Conservation (phyloP, 352 stramenopile genomes). For the Phytophthora sp. region DNA sequence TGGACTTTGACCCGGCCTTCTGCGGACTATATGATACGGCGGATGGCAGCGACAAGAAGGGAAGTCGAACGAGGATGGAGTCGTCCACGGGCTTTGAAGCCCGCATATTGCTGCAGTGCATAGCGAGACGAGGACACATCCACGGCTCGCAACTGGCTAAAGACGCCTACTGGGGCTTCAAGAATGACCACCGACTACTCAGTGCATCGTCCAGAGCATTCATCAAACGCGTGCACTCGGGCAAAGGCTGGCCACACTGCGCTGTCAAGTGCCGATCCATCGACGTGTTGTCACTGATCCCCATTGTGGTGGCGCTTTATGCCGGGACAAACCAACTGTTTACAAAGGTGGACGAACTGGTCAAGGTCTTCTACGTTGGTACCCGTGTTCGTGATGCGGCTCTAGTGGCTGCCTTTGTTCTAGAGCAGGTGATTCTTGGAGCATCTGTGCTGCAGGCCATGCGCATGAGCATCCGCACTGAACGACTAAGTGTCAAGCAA, state of each 20-base stretch:
- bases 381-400: constrained; percentile 73
- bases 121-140: constrained; percentile 72
- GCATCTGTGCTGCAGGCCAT: constrained; percentile 81
- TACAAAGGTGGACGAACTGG: constrained; percentile 80
- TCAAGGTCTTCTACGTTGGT: constrained; percentile 82
- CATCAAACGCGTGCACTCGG: constrained; percentile 76
- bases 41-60: constrained; percentile 44
- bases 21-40: constrained; percentile 66
- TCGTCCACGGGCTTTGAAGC: constrained; percentile 82
- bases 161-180: constrained; percentile 84
- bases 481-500: constrained; percentile 80
- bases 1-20: constrained; percentile 83
- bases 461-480: constrained; percentile 84
- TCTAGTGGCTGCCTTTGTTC: constrained; percentile 74
- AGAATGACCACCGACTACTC: constrained; percentile 78
- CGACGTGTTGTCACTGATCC: constrained; percentile 77
- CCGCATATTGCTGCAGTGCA: constrained; percentile 75
- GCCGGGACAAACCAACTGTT: constrained; percentile 81
- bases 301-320: constrained; percentile 79
- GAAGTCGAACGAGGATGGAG: constrained; percentile 56
- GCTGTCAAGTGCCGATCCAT: constrained; percentile 83
- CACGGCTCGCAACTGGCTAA: constrained; percentile 77
- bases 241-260: constrained; percentile 75
- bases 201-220: constrained; percentile 74
- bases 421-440: constrained; percentile 82